These are phyloP conservation scores for Ophiostoma novo-ulmi DNA, from an alignment of 2,329 filamentous ascomycete species.

Conservation along the genomic window DNA sequence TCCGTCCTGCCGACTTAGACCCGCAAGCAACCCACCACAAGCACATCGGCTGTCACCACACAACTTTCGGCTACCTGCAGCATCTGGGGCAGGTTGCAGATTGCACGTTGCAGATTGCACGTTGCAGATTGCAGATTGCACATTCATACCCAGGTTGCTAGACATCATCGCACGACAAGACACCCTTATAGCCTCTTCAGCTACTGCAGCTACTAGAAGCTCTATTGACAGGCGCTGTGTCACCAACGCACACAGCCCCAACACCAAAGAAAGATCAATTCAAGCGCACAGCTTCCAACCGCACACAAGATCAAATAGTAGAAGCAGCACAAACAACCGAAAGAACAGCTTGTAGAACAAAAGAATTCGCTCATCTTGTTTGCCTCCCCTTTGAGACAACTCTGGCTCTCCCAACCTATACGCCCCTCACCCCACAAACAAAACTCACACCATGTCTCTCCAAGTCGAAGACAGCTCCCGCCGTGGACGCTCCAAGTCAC, in stretches of 20 bases:
- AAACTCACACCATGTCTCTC: constrained; percentile 37
- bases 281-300: neutral
- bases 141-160: neutral
- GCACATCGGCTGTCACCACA: constrained; percentile 5
- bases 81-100: neutral
- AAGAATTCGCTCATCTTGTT: neutral
- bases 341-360: neutral
- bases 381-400: neutral
- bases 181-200: neutral
- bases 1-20: neutral
- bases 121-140: neutral
- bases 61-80: constrained; percentile 4
- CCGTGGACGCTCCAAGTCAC: constrained; percentile 46
- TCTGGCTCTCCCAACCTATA: neutral
- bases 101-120: constrained; percentile 5
- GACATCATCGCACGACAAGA: neutral
- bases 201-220: neutral
- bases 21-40: neutral
- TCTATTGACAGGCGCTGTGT: neutral
- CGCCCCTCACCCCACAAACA: neutral
- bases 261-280: neutral
- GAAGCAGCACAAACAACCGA: neutral
- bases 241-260: neutral
- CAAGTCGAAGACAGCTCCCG: constrained; percentile 43
- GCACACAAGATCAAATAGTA: neutral